These are phyloP conservation scores for Chaetomium sp. DNA, from an alignment of 2,329 filamentous ascomycete species.

Conservation along the genomic window DNA sequence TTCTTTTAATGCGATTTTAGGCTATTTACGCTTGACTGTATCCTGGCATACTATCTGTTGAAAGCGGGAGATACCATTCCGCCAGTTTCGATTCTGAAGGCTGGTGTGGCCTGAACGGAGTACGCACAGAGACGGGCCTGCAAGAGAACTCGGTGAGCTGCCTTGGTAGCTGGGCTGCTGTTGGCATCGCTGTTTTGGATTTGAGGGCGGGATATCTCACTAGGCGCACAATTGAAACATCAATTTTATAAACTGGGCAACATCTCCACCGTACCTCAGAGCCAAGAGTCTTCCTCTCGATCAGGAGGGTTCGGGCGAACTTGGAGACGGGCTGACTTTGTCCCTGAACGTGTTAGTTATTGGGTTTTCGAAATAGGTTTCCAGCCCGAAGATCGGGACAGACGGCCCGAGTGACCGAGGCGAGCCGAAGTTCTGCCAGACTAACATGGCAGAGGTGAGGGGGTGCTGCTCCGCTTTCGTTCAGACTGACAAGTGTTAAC, in stretches of 20 bases:
- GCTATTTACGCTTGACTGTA: background rate
- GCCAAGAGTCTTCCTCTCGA: background rate
- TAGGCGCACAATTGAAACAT: background rate
- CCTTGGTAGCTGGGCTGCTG: background rate
- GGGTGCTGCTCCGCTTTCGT: background rate
- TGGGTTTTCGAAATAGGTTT: background rate
- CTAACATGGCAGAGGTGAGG: background rate
- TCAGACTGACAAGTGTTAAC: background rate
- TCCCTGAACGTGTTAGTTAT: background rate
- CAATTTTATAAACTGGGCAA: background rate
- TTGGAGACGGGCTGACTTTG: background rate
- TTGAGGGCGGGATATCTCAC: background rate
- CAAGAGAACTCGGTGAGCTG: conserved; percentile 1
- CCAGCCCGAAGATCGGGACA: background rate
- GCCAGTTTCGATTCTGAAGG: background rate
- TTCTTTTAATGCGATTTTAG: background rate
- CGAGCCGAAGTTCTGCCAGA: conserved; percentile 20
- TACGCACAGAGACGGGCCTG: background rate
- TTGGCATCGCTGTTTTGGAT: background rate
- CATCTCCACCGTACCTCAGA: background rate
- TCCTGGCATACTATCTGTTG: background rate
- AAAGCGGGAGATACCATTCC: background rate
- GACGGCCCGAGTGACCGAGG: conserved; percentile 12
- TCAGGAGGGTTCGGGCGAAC: background rate
- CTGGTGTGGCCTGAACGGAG: background rate